Evolutionary conservation across 2,329 filamentous ascomycete species (phyloP), one percentile per base, ranked within the genome.

Genomic region (Akanthomyces muscarius): DNA sequence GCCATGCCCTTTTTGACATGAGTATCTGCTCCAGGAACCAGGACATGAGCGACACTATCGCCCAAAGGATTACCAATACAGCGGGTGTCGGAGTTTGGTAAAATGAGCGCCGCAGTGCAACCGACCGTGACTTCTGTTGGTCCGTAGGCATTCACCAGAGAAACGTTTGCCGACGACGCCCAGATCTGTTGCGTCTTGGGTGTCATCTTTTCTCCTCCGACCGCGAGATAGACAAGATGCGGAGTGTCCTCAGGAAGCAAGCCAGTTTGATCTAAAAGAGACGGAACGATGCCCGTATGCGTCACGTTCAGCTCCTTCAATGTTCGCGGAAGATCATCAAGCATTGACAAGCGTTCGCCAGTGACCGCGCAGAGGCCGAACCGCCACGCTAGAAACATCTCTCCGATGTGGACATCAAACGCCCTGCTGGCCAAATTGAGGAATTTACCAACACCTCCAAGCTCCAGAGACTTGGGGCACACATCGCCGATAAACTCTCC

Each of bases 301-400:
- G 52, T 55, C 11, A 55, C 52, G 4, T 44, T 23, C 10, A 55
- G 52, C 16, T 55, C 52, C 23, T 55, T 55, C 36, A 55, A 30
- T 41, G 52, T 55, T 30, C 52, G 52, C 36, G 52, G 5, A 25
- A 55, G 21, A 44, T 55, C 52, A n/a, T 55, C 52, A 30, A 55
- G 52, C 52, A 55, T 55, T 44, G 52, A 55, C 36, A 55, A 55
- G 23, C 52, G 52, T n/a, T 55, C 52, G 52, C 52, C 52, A 16
- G 52, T 55, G 13, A 55, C 52, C 8, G 52, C 52, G 36, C 52
- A 55, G 52, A 55, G 52, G 14, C 52, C 52, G 38, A 55, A 55
- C 5, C 52, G 52, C 52, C 52, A 55, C 8, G 52, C 33, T 28
- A 55, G 52, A 42, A 55, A 55, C 52, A 55, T 55, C 23, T 55